Evolutionary conservation across 805 yeast genomes (phyloP), one percentile per base, ranked within the genome.

Genomic region (Wickerhamiella brachini): DNA sequence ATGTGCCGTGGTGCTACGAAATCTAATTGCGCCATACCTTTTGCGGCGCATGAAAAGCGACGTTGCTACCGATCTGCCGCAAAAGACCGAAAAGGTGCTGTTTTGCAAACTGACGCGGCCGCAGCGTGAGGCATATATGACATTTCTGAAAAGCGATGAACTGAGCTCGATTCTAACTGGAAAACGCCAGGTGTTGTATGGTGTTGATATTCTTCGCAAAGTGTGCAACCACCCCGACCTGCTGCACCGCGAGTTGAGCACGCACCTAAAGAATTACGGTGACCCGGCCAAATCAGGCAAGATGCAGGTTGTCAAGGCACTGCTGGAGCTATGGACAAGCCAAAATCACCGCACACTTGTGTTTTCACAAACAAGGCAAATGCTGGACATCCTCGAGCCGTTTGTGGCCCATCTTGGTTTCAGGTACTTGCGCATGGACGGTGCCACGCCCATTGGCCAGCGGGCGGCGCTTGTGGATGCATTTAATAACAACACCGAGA

Each of bases 211-310:
- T 22, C 65, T 93, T 50, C 74, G 97, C 53, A 93, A 93, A 63
- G 86, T 93, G 1, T 93, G 98, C 65, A 93, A 93, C 64, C 97
- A 93, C 70, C 98, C 98, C 0, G 97, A 93, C 65, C 69, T 93
- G 51, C 79, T 81, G 2, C 71, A 73, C 47, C 62, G 76, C 12
- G 76, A 75, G 13, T 51, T 61, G 2, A 58, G 71, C 18, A 50
- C 56, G 56, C 63, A 61, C n/a, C 66, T 65, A 23, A 41, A n/a
- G 12, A 39, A 44, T 34, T 70, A 68, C 49, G 75, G 81, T 1
- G 75, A 74, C 38, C 71, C 75, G 1, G 63, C 68, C 44, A 68
- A 68, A 56, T 84, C 95, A 0, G 98, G 98, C 0, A 93, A 93
- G 60, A 77, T 93, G 79, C 95, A 85, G 62, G 97, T 93, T 4